These are phyloP conservation scores for Ogataea neopini DNA, from an alignment of 805 yeast species.

Conservation along the genomic window DNA sequence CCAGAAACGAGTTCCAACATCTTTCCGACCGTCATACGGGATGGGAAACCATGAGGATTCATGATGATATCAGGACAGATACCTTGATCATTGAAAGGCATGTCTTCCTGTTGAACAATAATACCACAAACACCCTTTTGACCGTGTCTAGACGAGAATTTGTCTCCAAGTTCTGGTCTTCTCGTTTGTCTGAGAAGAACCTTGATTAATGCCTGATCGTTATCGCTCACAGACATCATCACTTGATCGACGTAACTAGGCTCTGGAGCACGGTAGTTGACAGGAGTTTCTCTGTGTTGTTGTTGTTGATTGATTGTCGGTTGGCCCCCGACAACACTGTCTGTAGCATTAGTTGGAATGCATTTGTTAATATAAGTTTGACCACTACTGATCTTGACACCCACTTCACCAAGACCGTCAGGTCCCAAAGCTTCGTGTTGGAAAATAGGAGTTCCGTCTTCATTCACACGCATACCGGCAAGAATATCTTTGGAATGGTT, in stretches of 20 bases:
- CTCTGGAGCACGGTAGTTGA: slow-evolving; percentile 91
- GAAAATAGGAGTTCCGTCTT: slow-evolving; percentile 75
- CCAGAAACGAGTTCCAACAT: slow-evolving; percentile 97
- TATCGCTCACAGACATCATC: slow-evolving; percentile 94
- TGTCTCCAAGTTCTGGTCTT: slow-evolving; percentile 97
- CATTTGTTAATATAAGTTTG: slow-evolving; percentile 93
- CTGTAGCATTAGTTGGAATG: slow-evolving; percentile 85
- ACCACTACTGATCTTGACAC: slow-evolving; percentile 85
- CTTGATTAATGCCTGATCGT: slow-evolving; percentile 91
- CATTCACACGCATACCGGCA: slow-evolving; percentile 88
- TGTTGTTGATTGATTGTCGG: slow-evolving; percentile 35
- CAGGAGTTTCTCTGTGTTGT: slow-evolving; percentile 85
- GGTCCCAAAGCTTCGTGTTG: slow-evolving; percentile 87
- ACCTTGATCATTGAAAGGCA: slow-evolving; percentile 94
- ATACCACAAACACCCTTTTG: slow-evolving; percentile 99
- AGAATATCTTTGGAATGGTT: slow-evolving; percentile 91
- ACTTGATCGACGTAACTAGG: slow-evolving; percentile 96
- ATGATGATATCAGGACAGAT: slow-evolving; percentile 92
- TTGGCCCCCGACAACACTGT: slow-evolving; percentile 51
- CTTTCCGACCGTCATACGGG: slow-evolving; percentile 99
- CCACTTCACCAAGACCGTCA: slow-evolving; percentile 97
- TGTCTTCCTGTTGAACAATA: slow-evolving; percentile 93
- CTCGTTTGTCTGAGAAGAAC: slow-evolving; percentile 92
- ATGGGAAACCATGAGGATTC: slow-evolving; percentile 99
- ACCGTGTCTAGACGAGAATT: slow-evolving; percentile 96